Evolutionary conservation across 305 asterid genomes (phyloP).

Genomic region (Vinca major): DNA sequence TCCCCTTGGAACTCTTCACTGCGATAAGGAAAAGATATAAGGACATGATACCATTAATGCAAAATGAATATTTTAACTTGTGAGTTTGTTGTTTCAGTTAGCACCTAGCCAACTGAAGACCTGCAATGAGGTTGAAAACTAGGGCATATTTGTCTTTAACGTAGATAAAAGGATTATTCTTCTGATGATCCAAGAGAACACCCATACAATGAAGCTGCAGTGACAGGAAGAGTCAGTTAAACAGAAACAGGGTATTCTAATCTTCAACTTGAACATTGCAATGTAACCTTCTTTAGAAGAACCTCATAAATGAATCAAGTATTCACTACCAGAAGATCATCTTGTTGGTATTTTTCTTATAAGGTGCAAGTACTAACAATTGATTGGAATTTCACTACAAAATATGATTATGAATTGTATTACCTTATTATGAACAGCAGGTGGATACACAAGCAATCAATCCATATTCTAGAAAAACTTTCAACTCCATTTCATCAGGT

Average conservation of each 20-base stretch:
- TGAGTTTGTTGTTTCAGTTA: slow-evolving; percentile 20
- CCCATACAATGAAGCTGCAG: slow-evolving; percentile 94
- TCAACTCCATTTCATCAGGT: too few relatives aligned
- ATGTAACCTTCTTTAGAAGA: neutral
- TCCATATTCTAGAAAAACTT: too few relatives aligned
- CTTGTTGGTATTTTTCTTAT: neutral
- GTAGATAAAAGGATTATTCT: slow-evolving; percentile 37
- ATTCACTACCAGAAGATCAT: too few relatives aligned
- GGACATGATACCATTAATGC: slow-evolving; percentile 7
- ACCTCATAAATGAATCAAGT: neutral
- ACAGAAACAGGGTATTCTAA: neutral
- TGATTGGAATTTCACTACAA: too few relatives aligned
- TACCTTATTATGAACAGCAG: too few relatives aligned
- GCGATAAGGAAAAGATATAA: slow-evolving; percentile 19
- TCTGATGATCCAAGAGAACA: slow-evolving; percentile 59
- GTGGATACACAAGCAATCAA: too few relatives aligned
- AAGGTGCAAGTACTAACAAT: too few relatives aligned
- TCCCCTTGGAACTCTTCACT: slow-evolving; percentile 95
- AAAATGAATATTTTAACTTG: slow-evolving; percentile 7
- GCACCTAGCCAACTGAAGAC: slow-evolving; percentile 88
- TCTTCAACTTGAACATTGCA: neutral
- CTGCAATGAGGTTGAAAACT: slow-evolving; percentile 62
- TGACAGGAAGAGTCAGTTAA: slow-evolving; percentile 13
- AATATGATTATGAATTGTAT: too few relatives aligned
- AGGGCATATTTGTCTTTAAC: slow-evolving; percentile 56